A percentile compares a stretch with the other conserved stretches of the same genome.
Conservation (phyloP, 2,329 filamentous ascomycete genomes). For the Botrytis hyacinthi region DNA sequence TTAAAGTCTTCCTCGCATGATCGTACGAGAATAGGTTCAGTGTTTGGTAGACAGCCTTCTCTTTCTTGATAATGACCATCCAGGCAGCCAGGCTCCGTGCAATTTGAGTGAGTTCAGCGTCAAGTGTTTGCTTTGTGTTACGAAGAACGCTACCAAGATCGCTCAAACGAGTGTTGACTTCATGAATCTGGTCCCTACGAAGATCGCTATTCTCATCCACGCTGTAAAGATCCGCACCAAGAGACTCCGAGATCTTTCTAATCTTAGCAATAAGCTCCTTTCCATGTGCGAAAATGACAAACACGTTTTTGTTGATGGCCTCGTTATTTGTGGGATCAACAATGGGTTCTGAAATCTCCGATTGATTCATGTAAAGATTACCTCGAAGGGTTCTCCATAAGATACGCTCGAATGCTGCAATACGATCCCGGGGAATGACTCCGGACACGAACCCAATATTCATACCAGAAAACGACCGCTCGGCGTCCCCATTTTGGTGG, state of each 20-base stretch:
- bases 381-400: slow-evolving; percentile 95
- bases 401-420: slow-evolving; percentile 94
- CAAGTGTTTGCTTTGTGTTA: slow-evolving; percentile 92
- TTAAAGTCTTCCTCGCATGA: slow-evolving; percentile 89
- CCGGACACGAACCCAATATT: slow-evolving; percentile 98
- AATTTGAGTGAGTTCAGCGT: slow-evolving; percentile 91
- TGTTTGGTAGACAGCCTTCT: slow-evolving; percentile 95
- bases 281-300: slow-evolving; percentile 98
- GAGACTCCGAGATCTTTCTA: slow-evolving; percentile 95
- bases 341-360: slow-evolving; percentile 91
- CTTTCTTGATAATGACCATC: slow-evolving; percentile 97
- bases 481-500: slow-evolving; percentile 56
- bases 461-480: slow-evolving; percentile 92
- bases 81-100: slow-evolving; percentile 88
- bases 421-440: slow-evolving; percentile 88
- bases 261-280: slow-evolving; percentile 99
- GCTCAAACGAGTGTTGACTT: slow-evolving; percentile 89
- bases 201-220: slow-evolving; percentile 98
- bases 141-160: slow-evolving; percentile 89
- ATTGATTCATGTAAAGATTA: slow-evolving; percentile 99
- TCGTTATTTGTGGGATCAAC: slow-evolving; percentile 92
- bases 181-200: slow-evolving; percentile 91
- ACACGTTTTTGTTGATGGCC: slow-evolving; percentile 92
- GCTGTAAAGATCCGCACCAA: slow-evolving; percentile 92
- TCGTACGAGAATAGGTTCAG: slow-evolving; percentile 97